Conservation (phyloP, 306 rosid species). For the Rosa rugosa region DNA sequence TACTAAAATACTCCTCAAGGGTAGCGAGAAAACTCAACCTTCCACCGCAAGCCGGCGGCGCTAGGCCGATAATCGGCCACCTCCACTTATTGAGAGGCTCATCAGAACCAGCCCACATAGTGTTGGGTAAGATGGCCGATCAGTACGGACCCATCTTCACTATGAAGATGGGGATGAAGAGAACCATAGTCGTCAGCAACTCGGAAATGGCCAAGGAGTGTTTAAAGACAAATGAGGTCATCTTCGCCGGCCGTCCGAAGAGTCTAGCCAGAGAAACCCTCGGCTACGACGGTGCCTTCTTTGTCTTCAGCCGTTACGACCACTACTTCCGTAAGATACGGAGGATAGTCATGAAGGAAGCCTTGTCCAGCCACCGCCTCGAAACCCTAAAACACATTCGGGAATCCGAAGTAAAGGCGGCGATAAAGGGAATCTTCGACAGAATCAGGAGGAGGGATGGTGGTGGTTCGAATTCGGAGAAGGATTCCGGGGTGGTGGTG, state of each 20-base stretch:
- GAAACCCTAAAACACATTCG: conserved; percentile 8
- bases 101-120: conserved; percentile 8
- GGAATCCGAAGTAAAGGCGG: background rate
- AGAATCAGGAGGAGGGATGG: background rate
- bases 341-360: conserved; percentile 13
- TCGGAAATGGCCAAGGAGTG: conserved; percentile 23
- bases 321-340: conserved; percentile 21
- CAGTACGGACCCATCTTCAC: conserved; percentile 28
- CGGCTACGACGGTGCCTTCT: conserved; percentile 26
- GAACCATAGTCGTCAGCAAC: conserved; percentile 17
- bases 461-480: background rate
- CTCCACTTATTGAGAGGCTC: conserved; percentile 18
- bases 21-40: background rate
- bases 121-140: conserved; percentile 27
- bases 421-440: background rate
- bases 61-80: conserved; percentile 26
- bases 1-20: background rate
- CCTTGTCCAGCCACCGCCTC: conserved; percentile 23
- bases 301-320: conserved; percentile 21
- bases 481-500: background rate
- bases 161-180: conserved; percentile 12
- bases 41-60: conserved; percentile 20
- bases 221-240: conserved; percentile 20
- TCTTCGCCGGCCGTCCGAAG: conserved; percentile 17
- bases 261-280: background rate